Conservation (phyloP, 2,329 filamentous ascomycete genomes). For the Ambrosiella cleistominuta region DNA sequence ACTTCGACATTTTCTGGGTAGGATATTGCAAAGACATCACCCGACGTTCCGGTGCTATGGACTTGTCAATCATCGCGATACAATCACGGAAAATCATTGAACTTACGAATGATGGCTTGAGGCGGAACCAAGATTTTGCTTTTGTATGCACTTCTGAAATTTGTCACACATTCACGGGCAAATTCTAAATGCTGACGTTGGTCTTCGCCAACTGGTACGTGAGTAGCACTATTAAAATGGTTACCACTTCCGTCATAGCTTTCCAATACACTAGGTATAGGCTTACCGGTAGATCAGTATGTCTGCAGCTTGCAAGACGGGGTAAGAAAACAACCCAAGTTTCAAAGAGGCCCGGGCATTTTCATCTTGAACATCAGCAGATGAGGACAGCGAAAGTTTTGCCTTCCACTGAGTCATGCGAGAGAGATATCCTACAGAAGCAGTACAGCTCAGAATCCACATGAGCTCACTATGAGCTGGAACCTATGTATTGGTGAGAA, state of each 20-base stretch:
- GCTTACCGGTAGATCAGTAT: conserved; percentile 63
- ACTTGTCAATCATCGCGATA: conserved; percentile 7
- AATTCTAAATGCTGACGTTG: conserved; percentile 91
- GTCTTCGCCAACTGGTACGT: conserved; percentile 94
- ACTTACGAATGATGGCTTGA: conserved; percentile 52
- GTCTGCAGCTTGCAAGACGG: conserved; percentile 87
- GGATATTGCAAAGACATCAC: conserved; percentile 81
- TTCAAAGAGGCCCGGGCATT: conserved; percentile 47
- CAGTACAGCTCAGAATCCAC: conserved; percentile 89
- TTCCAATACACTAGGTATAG: no score
- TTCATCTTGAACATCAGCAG: conserved; percentile 39
- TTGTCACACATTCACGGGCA: conserved; percentile 64
- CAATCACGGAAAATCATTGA: neutral
- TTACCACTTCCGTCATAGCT: neutral
- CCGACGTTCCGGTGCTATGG: conserved; percentile 54
- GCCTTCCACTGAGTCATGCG: conserved; percentile 99
- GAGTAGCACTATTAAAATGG: conserved; percentile 46
- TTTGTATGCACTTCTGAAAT: conserved; percentile 61
- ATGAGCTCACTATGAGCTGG: conserved; percentile 74
- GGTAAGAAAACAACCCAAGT: conserved; percentile 86
- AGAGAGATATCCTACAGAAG: conserved; percentile 81
- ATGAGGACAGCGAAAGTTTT: conserved; percentile 49
- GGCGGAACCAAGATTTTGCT: conserved; percentile 47
- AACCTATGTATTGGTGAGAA: conserved; percentile 29
- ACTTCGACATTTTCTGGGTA: conserved; percentile 85